Percentiles rank a stretch among this genome's conserved stretches.
These are phyloP conservation scores for Daldinia sp. DNA, from an alignment of 2,329 filamentous ascomycete species.

Conservation along the genomic window DNA sequence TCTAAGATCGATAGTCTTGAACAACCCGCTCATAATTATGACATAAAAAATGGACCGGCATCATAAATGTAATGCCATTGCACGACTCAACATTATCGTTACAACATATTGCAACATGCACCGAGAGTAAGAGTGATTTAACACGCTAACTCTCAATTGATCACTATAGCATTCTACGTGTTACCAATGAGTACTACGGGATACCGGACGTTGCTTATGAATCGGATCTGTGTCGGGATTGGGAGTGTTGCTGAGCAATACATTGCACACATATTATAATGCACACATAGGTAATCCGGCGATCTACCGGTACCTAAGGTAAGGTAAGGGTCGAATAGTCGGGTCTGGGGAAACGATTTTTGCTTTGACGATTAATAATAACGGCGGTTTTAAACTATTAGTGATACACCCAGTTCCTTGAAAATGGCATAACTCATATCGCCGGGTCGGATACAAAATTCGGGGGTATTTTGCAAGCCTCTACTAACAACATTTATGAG, in stretches of 20 bases:
- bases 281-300: slow-evolving; percentile 25
- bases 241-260: slow-evolving; percentile 29
- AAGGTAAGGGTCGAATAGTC: slow-evolving; percentile 12
- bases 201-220: slow-evolving; percentile 31
- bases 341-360: slow-evolving; percentile 18
- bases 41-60: slow-evolving; percentile 26
- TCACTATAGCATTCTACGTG: slow-evolving; percentile 19
- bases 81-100: slow-evolving; percentile 6
- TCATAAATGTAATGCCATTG: slow-evolving; percentile 4
- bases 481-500: slow-evolving; percentile 5
- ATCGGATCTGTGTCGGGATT: slow-evolving; percentile 42
- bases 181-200: slow-evolving; percentile 23
- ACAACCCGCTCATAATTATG: slow-evolving; percentile 27
- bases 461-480: slow-evolving; percentile 3
- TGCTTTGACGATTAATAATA: slow-evolving; percentile 38
- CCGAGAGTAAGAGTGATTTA: background rate
- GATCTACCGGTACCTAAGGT: slow-evolving; percentile 8
- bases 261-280: slow-evolving; percentile 1
- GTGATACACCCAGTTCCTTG: background rate
- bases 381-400: background rate
- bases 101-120: slow-evolving; percentile 4
- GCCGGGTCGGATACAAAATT: slow-evolving; percentile 31
- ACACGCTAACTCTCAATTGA: slow-evolving; percentile 10
- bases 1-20: background rate
- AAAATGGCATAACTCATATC: slow-evolving; percentile 37